phyloP scores from a whole-genome alignment of 768 basidiomycete species.

The Trametes cinnabarina region DNA sequence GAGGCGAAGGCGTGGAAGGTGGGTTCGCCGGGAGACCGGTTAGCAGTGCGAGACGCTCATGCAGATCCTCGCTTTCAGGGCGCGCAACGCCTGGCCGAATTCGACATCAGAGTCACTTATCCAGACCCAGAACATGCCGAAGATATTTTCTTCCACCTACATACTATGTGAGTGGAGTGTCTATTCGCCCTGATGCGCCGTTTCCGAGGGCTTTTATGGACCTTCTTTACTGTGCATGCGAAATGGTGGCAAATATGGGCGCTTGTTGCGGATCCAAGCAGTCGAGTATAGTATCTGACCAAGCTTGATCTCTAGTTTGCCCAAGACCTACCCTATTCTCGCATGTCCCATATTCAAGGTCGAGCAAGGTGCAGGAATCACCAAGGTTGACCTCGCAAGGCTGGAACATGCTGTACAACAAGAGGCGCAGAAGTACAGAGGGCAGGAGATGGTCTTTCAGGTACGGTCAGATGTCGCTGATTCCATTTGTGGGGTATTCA shows the following conservation, averaged over 20 bases:
- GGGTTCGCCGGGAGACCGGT: slow-evolving; percentile 14
- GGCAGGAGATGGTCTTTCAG: slow-evolving; percentile 78
- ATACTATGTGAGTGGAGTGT: slow-evolving; percentile 55
- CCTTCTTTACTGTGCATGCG: not conserved
- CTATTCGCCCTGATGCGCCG: not conserved
- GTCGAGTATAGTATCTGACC: no score
- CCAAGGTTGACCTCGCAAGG: slow-evolving; percentile 52
- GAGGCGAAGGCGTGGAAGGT: slow-evolving; percentile 87
- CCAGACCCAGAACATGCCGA: slow-evolving; percentile 54
- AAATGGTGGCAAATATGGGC: not conserved
- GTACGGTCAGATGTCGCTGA: slow-evolving; percentile 33
- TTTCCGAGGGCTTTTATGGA: not conserved
- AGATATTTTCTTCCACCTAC: slow-evolving; percentile 64
- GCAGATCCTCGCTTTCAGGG: slow-evolving; percentile 40
- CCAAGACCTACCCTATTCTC: slow-evolving; percentile 77
- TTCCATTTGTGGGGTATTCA: not conserved
- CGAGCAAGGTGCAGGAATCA: slow-evolving; percentile 64
- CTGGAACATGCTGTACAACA: slow-evolving; percentile 59
- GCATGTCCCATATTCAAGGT: slow-evolving; percentile 68
- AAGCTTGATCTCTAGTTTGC: slow-evolving; percentile 47
- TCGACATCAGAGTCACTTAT: slow-evolving; percentile 69
- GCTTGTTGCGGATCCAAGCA: not conserved
- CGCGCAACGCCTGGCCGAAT: slow-evolving; percentile 69
- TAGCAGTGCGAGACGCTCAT: not conserved
- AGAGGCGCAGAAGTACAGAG: slow-evolving; percentile 63